Evolutionary conservation across 768 basidiomycete species (phyloP).

Genomic region (Suillus fuscotomentosus): DNA sequence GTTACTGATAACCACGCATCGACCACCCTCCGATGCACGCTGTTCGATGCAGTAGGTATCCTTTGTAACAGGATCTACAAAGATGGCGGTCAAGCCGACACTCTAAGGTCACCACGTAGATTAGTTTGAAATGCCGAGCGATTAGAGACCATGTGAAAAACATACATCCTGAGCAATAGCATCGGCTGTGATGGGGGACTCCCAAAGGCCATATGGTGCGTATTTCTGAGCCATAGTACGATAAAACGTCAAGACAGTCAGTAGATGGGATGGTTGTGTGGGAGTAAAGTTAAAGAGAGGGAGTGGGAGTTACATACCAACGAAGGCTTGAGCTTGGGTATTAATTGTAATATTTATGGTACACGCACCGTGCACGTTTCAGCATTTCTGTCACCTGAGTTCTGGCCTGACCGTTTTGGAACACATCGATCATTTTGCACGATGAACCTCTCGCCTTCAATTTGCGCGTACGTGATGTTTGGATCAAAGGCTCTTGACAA

Average conservation of each 20-base stretch:
- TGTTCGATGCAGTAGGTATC: constrained; percentile 56
- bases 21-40: constrained; percentile 54
- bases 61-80: constrained; percentile 51
- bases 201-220: constrained; percentile 65
- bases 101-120: constrained; percentile 17
- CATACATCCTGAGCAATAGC: constrained; percentile 46
- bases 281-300: not conserved
- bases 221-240: constrained; percentile 14
- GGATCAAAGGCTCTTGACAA: not conserved
- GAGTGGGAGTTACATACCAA: not conserved
- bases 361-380: not conserved
- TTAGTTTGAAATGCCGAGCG: not conserved
- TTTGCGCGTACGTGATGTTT: not conserved
- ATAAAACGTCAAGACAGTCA: not conserved
- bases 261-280: not conserved
- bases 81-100: constrained; percentile 37
- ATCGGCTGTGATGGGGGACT: constrained; percentile 53
- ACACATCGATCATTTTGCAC: not conserved
- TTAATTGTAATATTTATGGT: not conserved
- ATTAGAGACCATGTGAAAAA: constrained; percentile 10
- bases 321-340: not conserved
- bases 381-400: not conserved
- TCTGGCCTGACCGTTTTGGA: not conserved
- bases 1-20: constrained; percentile 58
- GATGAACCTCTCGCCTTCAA: too few species aligned